A percentile compares a stretch with the other conserved stretches of the same genome.
phyloP scores from a whole-genome alignment of 2,329 filamentous ascomycete genomes.

The Phaeophleospora eucalypticola region DNA sequence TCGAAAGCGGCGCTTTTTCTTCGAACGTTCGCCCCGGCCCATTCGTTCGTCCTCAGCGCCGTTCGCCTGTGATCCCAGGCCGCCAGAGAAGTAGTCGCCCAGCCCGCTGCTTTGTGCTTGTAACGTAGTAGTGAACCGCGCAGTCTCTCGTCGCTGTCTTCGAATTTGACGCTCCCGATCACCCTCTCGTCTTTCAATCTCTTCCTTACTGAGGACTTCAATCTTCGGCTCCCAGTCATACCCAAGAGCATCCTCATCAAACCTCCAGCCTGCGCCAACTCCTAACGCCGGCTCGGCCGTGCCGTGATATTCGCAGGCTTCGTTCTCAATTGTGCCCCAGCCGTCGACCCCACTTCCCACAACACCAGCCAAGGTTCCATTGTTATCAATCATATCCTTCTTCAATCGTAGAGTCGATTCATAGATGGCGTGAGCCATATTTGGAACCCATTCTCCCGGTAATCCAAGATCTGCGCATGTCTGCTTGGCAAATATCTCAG shows the following conservation, averaged over 20 bases:
- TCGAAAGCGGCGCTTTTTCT: constrained; percentile 90
- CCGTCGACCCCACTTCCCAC: constrained; percentile 67
- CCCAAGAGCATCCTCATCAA: constrained; percentile 83
- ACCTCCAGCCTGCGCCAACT: constrained; percentile 89
- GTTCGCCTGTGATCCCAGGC: constrained; percentile 36
- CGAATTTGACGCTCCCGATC: constrained; percentile 89
- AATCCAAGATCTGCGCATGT: constrained; percentile 91
- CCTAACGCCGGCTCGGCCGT: constrained; percentile 36
- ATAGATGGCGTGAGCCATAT: constrained; percentile 94
- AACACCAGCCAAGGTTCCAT: constrained; percentile 55
- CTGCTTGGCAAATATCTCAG: constrained; percentile 85
- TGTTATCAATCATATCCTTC: constrained; percentile 93
- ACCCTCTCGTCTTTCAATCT: constrained; percentile 94
- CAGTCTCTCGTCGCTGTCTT: constrained; percentile 81
- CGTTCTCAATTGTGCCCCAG: constrained; percentile 77
- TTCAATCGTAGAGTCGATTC: constrained; percentile 88
- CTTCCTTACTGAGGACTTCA: constrained; percentile 74
- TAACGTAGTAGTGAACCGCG: constrained; percentile 61
- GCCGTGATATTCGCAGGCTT: constrained; percentile 62
- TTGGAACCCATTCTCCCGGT: constrained; percentile 86
- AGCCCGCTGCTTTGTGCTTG: constrained; percentile 41
- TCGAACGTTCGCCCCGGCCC: constrained; percentile 86
- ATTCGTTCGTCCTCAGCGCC: constrained; percentile 66
- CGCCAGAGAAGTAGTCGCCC: constrained; percentile 55
- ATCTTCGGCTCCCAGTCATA: constrained; percentile 51